A percentile compares a stretch with the other conserved stretches of the same genome.
phyloP scores from a whole-genome alignment of 2,329 filamentous ascomycete species.

The Neurospora crassa region DNA sequence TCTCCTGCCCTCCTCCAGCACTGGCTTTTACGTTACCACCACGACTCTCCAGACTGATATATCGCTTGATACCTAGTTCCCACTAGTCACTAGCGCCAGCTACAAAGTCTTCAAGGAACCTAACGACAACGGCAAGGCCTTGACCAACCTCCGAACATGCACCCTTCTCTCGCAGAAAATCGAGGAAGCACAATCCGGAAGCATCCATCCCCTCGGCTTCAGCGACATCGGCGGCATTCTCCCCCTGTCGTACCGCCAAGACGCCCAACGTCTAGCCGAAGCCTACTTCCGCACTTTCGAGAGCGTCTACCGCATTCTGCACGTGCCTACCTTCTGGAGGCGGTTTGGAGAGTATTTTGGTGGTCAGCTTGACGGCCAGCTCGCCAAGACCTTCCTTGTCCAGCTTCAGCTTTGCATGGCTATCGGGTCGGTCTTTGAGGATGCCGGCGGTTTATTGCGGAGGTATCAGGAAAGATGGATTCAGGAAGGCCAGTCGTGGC shows the following conservation, averaged over 20 bases:
- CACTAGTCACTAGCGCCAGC: not conserved
- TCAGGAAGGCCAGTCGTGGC: conserved; percentile 42
- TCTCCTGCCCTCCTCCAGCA: not conserved
- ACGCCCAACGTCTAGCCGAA: not conserved
- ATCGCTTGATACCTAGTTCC: not conserved
- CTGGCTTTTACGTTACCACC: not conserved
- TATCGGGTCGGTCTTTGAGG: conserved; percentile 38
- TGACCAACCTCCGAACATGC: not conserved
- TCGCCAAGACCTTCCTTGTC: conserved; percentile 33
- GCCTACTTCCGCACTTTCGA: not conserved
- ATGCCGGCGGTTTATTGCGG: conserved; percentile 34
- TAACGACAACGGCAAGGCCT: not conserved
- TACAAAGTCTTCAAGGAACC: not conserved
- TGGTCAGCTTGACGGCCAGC: conserved; percentile 27
- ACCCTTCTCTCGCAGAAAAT: not conserved
- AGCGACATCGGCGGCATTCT: not conserved
- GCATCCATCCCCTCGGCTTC: not conserved
- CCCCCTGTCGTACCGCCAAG: not conserved
- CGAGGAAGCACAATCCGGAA: not conserved
- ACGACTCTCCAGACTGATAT: not conserved
- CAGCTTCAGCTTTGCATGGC: conserved; percentile 45
- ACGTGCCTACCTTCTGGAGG: conserved; percentile 45
- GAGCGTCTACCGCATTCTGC: conserved; percentile 44
- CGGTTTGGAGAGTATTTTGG: conserved; percentile 44
- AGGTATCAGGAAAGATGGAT: conserved; percentile 38